Conservation (phyloP, 2,329 filamentous ascomycete species). For the Waltergamsia citrina region DNA sequence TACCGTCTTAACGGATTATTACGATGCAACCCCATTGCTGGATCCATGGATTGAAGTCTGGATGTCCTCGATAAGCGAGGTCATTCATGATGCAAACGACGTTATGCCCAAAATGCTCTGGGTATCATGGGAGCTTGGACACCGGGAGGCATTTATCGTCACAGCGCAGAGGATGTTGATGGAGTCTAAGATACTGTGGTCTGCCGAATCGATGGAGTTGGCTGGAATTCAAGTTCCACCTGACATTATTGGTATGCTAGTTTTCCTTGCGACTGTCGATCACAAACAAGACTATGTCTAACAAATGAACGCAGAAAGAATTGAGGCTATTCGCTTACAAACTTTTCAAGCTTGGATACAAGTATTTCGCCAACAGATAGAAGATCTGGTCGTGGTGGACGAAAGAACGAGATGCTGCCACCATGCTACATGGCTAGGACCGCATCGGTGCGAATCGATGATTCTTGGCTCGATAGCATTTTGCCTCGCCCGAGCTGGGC, state of each 20-base stretch:
- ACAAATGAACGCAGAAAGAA: constrained; percentile 11
- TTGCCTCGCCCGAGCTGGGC: constrained; percentile 18
- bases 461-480: constrained; percentile 23
- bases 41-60: constrained; percentile 14
- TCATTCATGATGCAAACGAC: constrained; percentile 7
- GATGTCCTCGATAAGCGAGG: constrained; percentile 9
- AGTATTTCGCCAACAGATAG: constrained; percentile 13
- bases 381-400: constrained; percentile 16
- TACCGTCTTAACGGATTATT: constrained; percentile 18
- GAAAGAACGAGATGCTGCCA: constrained; percentile 20
- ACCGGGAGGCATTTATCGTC: constrained; percentile 10
- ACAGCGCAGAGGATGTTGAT: constrained; percentile 13
- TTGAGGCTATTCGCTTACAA: constrained; percentile 11
- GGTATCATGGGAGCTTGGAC: constrained; percentile 20
- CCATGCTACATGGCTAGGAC: constrained; percentile 21
- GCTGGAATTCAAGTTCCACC: not conserved
- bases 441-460: constrained; percentile 24
- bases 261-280: not conserved
- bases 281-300: no score
- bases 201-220: not conserved
- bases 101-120: constrained; percentile 15
- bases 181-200: constrained; percentile 8
- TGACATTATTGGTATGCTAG: not conserved
- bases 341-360: constrained; percentile 14
- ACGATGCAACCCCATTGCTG: constrained; percentile 14